Conservation (phyloP, 208 protist species). For the Trypanosoma theileri region DNA sequence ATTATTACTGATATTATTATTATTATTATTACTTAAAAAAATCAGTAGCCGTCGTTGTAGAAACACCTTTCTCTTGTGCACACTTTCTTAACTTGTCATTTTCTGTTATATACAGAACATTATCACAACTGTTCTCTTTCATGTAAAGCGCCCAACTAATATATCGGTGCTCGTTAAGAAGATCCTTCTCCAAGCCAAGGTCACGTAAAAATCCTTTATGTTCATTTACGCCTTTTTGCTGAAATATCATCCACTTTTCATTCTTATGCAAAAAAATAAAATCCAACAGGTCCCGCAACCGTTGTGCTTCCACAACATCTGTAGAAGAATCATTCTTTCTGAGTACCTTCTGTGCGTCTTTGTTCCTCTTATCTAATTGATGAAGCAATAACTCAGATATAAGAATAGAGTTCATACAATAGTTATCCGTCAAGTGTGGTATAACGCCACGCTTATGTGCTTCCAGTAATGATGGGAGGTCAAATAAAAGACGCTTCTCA, state of each 20-base stretch:
- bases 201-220: background rate
- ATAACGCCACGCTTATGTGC: conserved; percentile 16
- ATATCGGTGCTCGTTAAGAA: conserved; percentile 1
- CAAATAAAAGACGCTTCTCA: conserved; percentile 15
- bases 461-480: conserved; percentile 20
- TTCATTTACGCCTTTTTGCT: conserved; percentile 20
- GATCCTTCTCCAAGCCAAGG: conserved; percentile 3
- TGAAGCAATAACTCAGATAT: conserved; percentile 24
- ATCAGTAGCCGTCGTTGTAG: background rate
- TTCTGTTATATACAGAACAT: conserved; percentile 23
- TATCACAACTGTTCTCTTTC: background rate
- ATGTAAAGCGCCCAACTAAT: conserved; percentile 7
- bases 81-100: background rate
- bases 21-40: too few species aligned
- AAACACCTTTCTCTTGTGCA: conserved; percentile 3
- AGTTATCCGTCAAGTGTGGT: conserved; percentile 13
- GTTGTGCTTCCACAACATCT: background rate
- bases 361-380: conserved; percentile 20
- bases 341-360: conserved; percentile 4
- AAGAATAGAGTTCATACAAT: conserved; percentile 4
- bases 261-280: conserved; percentile 12
- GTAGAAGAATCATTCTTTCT: background rate
- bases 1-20: too few species aligned
- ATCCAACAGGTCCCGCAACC: conserved; percentile 13
- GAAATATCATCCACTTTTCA: conserved; percentile 18